phyloP scores from a whole-genome alignment of 2,329 filamentous ascomycete genomes.

The Xylariaceae sp. region DNA sequence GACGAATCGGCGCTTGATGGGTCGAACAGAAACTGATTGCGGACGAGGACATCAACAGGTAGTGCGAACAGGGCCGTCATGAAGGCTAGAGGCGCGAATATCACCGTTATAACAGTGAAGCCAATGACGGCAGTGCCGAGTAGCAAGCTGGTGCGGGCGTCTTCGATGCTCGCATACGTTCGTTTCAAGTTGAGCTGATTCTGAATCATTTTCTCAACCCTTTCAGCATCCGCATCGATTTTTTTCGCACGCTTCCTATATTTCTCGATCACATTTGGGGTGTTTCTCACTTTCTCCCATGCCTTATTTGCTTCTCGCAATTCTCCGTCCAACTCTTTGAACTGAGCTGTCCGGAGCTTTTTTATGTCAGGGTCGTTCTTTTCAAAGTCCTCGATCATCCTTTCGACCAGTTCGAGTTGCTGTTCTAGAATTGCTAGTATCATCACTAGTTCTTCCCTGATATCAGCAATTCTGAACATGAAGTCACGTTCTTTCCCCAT shows the following conservation, averaged over 20 bases:
- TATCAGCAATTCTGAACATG: conserved; percentile 9
- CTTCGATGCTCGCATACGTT: conserved; percentile 5
- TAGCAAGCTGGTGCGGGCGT: conserved; percentile 1
- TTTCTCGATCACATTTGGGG: neutral
- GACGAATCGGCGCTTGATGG: neutral
- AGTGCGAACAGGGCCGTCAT: conserved; percentile 9
- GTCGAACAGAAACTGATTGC: conserved; percentile 1
- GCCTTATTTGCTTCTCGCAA: neutral
- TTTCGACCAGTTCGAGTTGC: conserved; percentile 3
- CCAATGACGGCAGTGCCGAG: conserved; percentile 9
- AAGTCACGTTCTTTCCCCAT: conserved; percentile 2
- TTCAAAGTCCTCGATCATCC: conserved; percentile 3
- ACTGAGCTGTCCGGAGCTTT: neutral
- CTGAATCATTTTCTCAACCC: conserved; percentile 9
- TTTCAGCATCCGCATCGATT: conserved; percentile 8
- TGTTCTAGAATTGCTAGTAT: conserved; percentile 5
- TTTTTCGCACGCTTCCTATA: neutral
- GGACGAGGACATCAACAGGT: conserved; percentile 2
- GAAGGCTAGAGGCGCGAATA: conserved; percentile 12
- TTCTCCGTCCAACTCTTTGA: neutral
- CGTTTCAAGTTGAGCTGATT: conserved; percentile 9
- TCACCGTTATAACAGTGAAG: conserved; percentile 12
- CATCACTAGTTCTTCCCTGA: conserved; percentile 13
- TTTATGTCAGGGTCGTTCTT: neutral
- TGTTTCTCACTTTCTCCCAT: neutral